Base-by-base conservation (phyloP, 352 stramenopile genomes). In the Thraustochytrium sp. region DNA sequence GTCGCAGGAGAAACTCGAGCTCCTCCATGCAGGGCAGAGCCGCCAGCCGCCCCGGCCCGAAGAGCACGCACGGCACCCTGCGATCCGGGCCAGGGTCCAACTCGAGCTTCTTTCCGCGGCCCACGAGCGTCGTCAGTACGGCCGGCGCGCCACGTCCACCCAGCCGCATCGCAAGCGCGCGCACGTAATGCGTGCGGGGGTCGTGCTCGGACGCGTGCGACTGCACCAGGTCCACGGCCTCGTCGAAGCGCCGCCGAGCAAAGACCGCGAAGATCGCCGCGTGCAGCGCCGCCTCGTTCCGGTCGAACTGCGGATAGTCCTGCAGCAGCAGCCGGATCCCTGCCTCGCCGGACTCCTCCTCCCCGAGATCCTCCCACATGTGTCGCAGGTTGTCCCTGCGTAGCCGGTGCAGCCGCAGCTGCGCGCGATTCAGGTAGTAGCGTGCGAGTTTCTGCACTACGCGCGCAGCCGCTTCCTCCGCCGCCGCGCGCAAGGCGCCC, bases 1-100 rank as follows among this genome's bases (percentile, higher is more conserved):
- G 2, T 11, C 59, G 59, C 26, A 72, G 40, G 21, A 72, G 9
- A 44, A 72, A 72, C 9, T 72, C 59, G 3, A 72, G 59, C 59
- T 72, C 59, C 46, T 72, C 59, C 59, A 72, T 72, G 40, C 59
- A 72, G 26, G 59, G 59, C 16, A 72, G 59, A 13, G 59, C 59
- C 8, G 59, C 46, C 23, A 31, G 42, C 46, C 59, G 13, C 26
- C 59, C 59, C 26, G 59, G 59, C 31, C 59, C 59, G 40, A 72
- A 72, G 26, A 72, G 46, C 26, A 72, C 59, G 34, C 40, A 21
- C 21, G 59, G 59, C 36, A 29, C 26, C 0, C 42, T 31, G 34
- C 40, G 34, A 9, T 72, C 59, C 3, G 42, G 31, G 13, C 59
- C 26, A 9, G 23, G 16, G 40, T 48, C 59, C 13, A 72, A 31